Evolutionary conservation across 164 flowering plant species (phyloP), one percentile per base, ranked within the genome.

Genomic region (Brasenia schreberi): DNA sequence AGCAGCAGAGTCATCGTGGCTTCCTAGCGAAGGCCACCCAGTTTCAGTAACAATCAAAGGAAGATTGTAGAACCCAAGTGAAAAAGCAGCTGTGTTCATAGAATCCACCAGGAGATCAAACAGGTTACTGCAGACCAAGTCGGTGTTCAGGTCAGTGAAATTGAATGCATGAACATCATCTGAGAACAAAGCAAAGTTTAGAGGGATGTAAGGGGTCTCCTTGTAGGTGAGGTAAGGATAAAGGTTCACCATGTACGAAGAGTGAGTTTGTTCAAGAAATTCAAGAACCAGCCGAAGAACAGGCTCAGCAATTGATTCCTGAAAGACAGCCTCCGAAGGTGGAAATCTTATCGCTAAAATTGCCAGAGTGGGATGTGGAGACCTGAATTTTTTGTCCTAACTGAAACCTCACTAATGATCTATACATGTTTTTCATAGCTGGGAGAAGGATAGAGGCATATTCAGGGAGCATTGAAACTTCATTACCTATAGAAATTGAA

Each of bases 221-320:
- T 64, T 64, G 23, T 64, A 43, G 43, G 65, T 63, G 11, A 63
- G 65, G 18, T 64, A 64, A 61, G 23, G 63, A 17, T 61, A 61
- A 61, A 61, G 63, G 19, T 61, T 61, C 19, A 61, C 64, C 64
- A 61, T 61, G 64, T 19, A 61, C 19, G 5, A n/a, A n/a, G 64
- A 61, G 64, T 61, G 27, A 23, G 27, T 23, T 23, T 23, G 27
- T 23, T 23, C 27, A 23, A 23, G 27, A 23, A 23, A 23, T n/a
- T 11, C 45, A 42, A 64, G 52, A 0, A 64, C 18, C 7, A 53
- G 66, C 5, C 23, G 66, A 17, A 64, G 66, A 42, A 64, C 67
- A 5, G 56, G 56, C 61, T 65, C 61, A 11, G 61, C 61, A 65
- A 65, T 65, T 65, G 67, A 65, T 43, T 65, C 67, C 59, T 65